phyloP scores from a whole-genome alignment of 83 land plant genomes.

The Larix sibirica region DNA sequence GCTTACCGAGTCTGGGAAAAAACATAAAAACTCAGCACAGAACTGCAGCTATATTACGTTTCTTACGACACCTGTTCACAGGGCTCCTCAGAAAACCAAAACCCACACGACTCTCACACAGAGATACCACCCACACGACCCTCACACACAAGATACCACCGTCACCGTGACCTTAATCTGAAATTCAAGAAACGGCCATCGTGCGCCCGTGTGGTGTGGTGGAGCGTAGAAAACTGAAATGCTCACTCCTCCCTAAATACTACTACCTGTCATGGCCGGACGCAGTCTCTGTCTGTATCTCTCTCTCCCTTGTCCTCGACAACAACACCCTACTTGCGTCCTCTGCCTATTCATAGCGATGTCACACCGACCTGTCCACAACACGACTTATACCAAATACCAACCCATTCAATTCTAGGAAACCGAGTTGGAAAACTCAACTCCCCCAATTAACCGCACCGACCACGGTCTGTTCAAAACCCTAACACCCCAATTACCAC shows the following conservation, averaged over 20 bases:
- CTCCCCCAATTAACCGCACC: too few relatives aligned
- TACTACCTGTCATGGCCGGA: not conserved
- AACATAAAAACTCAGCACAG: not conserved
- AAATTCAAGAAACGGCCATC: not conserved
- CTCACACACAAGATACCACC: not conserved
- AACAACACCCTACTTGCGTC: too few relatives aligned
- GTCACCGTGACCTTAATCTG: not conserved
- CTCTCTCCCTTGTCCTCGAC: not conserved
- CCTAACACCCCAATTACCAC: too few relatives aligned
- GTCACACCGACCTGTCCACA: too few relatives aligned
- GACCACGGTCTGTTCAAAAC: too few relatives aligned
- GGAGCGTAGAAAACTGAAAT: not conserved
- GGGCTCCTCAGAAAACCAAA: too few relatives aligned
- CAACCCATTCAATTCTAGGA: too few relatives aligned
- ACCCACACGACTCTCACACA: not conserved
- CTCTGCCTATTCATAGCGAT: too few relatives aligned
- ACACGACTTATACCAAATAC: too few relatives aligned
- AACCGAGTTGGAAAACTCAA: too few relatives aligned
- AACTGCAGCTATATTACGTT: not conserved
- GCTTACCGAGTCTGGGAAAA: not conserved
- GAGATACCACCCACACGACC: not conserved
- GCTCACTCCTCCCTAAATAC: not conserved
- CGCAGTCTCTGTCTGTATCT: not conserved
- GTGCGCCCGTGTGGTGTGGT: constrained; percentile 3
- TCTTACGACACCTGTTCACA: not conserved